Percentiles rank a stretch among this genome's conserved stretches.
Conservation (phyloP, 169 alveolate species). For the Plasmodium vivax region DNA sequence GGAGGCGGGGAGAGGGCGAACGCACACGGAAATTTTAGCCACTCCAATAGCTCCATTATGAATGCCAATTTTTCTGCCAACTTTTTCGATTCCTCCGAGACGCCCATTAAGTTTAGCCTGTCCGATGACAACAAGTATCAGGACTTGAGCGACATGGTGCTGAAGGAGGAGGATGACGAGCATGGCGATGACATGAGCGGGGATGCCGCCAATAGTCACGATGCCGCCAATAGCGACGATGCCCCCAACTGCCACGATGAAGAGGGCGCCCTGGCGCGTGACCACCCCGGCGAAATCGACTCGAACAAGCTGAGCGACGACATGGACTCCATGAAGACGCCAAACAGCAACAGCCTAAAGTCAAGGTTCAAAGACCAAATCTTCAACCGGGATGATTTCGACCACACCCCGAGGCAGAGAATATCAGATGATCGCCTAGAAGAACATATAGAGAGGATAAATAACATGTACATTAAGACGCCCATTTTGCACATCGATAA, state of each 20-base stretch:
- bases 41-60: constrained; percentile 6
- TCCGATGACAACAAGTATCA: constrained; percentile 6
- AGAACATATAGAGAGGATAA: constrained; percentile 62
- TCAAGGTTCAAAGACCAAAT: background rate
- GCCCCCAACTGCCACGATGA: background rate
- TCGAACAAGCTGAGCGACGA: background rate
- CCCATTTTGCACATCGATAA: constrained; percentile 44
- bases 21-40: background rate
- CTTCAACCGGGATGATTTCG: constrained; percentile 34
- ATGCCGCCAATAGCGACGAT: background rate
- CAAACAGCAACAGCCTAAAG: constrained; percentile 23
- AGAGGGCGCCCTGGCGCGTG: background rate
- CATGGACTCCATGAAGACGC: constrained; percentile 18
- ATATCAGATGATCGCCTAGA: constrained; percentile 25
- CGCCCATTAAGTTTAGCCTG: constrained; percentile 48
- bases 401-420: constrained; percentile 54
- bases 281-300: background rate
- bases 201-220: background rate
- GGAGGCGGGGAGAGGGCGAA: background rate
- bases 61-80: background rate
- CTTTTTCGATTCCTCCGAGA: constrained; percentile 62
- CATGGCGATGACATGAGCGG: constrained; percentile 7
- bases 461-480: constrained; percentile 66
- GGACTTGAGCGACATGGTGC: constrained; percentile 51
- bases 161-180: constrained; percentile 40